Evolutionary conservation across 1,139 yeast genomes (phyloP), one percentile per base, ranked within the genome.

Genomic region (Blastobotrys ciferrii): DNA sequence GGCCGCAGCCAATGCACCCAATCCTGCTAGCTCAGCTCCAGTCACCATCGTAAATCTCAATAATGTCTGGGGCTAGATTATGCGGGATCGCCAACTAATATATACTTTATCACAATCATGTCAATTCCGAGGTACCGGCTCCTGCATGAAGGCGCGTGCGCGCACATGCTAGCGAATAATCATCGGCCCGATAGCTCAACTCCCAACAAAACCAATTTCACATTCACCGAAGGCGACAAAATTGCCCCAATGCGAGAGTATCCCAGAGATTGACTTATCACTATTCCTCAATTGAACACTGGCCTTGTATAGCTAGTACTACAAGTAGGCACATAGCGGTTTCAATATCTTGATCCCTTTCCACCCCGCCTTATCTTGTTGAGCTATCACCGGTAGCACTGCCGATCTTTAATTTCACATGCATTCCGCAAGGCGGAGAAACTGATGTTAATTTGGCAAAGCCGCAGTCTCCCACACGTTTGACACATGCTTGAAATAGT

Each of bases 1-100:
- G 32, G 62, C 60, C 2, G 66, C 61, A 2, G 56, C 63, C 35
- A 64, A 48, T 9, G 60, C 61, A 12, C 55, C 63, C 19, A 54
- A 47, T 1, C 60, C 65, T 7, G 61, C 56, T 11, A 58, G 43
- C 40, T 53, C 64, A 4, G 45, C 13, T 11, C 40, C 41, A 20
- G 28, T 28, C 18, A 42, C 41, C 25, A 19, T 19, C 13, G 18
- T 9, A 17, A 19, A 15, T 25, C 35, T 32, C 12, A n/a, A n/a
- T n/a, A n/a, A n/a, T n/a, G n/a, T n/a, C n/a, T n/a, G n/a, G n/a
- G n/a, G n/a, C 36, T 25, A 6, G 30, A 23, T 9, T 23, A 9
- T 23, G 28, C 28, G 28, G 28, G 9, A 6, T 9, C 28, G 28
- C 28, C 28, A 31, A 9, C 15, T 42, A 42, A 18, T 12, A 23